These are phyloP conservation scores for Alliaria petiolata DNA, from an alignment of 345 rosid genomes.

Conservation along the genomic window DNA sequence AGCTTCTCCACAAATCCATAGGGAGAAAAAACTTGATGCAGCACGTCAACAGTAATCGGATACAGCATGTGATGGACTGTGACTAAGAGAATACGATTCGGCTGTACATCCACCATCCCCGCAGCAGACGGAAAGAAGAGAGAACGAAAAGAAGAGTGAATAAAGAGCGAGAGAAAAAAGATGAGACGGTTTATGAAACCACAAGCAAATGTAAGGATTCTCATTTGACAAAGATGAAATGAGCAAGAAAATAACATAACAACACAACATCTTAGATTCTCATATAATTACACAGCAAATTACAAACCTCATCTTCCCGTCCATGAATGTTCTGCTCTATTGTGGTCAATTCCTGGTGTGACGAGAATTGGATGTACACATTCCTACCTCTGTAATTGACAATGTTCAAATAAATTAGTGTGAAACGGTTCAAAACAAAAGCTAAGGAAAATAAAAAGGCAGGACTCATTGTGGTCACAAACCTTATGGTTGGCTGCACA, in stretches of 20 bases:
- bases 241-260: neutral
- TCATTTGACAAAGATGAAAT: neutral
- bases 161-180: conserved; percentile 29
- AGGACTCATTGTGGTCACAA: neutral
- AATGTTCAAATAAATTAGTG: neutral
- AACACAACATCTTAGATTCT: neutral
- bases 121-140: conserved; percentile 55
- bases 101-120: conserved; percentile 64
- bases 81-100: conserved; percentile 90
- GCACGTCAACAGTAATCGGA: conserved; percentile 94
- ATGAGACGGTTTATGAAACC: conserved; percentile 13
- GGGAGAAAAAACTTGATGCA: conserved; percentile 93
- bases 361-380: conserved; percentile 94
- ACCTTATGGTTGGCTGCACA: conserved; percentile 90
- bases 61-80: conserved; percentile 93
- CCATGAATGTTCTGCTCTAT: conserved; percentile 91
- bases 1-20: conserved; percentile 94
- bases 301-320: conserved; percentile 92
- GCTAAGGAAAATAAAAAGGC: neutral
- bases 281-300: neutral
- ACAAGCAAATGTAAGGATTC: neutral
- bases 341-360: conserved; percentile 98
- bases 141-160: conserved; percentile 45
- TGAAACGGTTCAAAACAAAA: neutral
- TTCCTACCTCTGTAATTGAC: conserved; percentile 71